phyloP scores from a whole-genome alignment of 352 stramenopile genomes.

The Phytophthora ohioensis region DNA sequence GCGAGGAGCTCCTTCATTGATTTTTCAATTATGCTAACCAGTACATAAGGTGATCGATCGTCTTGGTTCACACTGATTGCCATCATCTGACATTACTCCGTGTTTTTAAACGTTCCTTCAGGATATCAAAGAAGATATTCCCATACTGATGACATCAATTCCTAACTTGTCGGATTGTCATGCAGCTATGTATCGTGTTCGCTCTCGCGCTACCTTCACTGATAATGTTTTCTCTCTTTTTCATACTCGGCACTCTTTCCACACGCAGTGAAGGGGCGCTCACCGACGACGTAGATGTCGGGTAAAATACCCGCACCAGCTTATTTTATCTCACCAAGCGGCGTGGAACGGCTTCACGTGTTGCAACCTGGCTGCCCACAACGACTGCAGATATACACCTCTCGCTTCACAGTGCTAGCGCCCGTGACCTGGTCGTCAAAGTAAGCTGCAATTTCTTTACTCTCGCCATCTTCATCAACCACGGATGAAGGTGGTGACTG shows the following conservation, averaged over 20 bases:
- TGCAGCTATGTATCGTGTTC: background rate
- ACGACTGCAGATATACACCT: background rate
- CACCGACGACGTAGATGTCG: background rate
- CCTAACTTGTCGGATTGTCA: background rate
- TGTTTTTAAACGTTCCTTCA: background rate
- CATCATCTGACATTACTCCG: slow-evolving; percentile 2
- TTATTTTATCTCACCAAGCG: background rate
- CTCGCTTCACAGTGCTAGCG: background rate
- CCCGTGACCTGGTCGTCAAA: background rate
- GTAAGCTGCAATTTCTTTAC: background rate
- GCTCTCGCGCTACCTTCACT: background rate
- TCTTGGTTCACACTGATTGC: background rate
- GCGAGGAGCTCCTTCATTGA: too few relatives aligned
- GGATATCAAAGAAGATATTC: background rate
- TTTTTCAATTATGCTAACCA: background rate
- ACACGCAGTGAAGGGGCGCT: background rate
- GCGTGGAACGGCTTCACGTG: background rate
- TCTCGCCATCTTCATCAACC: background rate
- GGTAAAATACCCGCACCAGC: background rate
- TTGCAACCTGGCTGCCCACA: background rate
- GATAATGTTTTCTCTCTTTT: background rate
- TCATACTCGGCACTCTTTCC: background rate
- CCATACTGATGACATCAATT: background rate
- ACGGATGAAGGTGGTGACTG: background rate
- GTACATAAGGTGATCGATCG: background rate